Conservation (phyloP, 257 asterid species). For the Nicotiana obtusifolia region DNA sequence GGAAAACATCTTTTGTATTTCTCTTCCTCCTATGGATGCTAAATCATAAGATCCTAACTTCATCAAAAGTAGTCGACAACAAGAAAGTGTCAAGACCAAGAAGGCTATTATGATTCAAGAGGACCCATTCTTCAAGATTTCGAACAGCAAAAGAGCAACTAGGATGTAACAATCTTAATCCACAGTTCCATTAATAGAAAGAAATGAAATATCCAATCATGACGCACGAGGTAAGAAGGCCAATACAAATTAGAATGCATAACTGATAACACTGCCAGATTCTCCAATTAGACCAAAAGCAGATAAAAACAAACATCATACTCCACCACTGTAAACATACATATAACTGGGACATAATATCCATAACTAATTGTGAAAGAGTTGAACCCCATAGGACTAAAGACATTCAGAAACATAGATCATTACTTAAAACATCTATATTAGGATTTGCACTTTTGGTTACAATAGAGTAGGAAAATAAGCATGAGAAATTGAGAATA, state of each 20-base stretch:
- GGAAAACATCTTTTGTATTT: background rate
- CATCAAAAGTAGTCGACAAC: background rate
- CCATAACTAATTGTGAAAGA: background rate
- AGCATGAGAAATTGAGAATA: background rate
- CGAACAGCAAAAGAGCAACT: background rate
- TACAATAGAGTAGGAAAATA: background rate
- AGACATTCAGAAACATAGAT: background rate
- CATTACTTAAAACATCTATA: background rate
- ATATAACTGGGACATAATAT: background rate
- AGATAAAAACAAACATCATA: background rate
- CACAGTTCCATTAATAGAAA: background rate
- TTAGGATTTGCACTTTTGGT: background rate
- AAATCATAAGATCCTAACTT: background rate
- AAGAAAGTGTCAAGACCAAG: background rate
- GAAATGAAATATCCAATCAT: background rate
- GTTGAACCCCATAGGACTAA: background rate
- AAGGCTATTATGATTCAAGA: background rate
- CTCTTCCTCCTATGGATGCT: background rate
- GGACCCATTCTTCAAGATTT: background rate
- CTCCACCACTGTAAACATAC: background rate
- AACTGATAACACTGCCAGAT: background rate
- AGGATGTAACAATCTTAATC: background rate
- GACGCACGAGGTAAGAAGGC: background rate
- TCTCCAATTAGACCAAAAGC: background rate
- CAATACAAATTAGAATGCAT: background rate